Percentiles rank a stretch among this genome's conserved stretches.
Evolutionary conservation across 163 green algal genomes (phyloP).

Genomic region (Coccomyxa subellipsoidea): DNA sequence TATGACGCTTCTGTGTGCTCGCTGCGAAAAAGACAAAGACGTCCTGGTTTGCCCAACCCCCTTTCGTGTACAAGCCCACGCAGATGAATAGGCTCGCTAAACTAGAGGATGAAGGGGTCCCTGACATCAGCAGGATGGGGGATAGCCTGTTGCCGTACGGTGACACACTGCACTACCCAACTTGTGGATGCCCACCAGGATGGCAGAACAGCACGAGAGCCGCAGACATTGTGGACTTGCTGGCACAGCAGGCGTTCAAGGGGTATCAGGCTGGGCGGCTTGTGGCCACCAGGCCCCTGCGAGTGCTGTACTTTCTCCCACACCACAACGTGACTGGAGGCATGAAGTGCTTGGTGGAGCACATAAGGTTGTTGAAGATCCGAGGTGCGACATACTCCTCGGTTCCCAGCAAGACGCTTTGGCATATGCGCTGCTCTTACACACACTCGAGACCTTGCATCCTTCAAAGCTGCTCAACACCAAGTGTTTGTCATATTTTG

Average conservation of each 20-base stretch:
- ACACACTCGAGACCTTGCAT: background rate
- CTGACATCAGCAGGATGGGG: background rate
- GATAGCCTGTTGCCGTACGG: slow-evolving; percentile 30
- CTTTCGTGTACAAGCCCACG: background rate
- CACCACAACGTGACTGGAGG: slow-evolving; percentile 63
- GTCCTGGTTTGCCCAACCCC: background rate
- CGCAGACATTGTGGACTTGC: slow-evolving; percentile 38
- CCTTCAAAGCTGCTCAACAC: background rate
- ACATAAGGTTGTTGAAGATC: slow-evolving; percentile 48
- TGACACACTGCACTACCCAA: slow-evolving; percentile 39
- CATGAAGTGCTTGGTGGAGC: slow-evolving; percentile 67
- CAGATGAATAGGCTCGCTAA: background rate
- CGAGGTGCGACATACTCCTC: background rate
- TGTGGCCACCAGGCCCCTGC: slow-evolving; percentile 14
- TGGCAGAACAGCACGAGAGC: slow-evolving; percentile 28
- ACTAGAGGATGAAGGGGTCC: background rate
- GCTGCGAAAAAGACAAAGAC: background rate
- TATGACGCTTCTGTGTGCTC: background rate
- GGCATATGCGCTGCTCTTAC: background rate
- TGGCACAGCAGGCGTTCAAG: slow-evolving; percentile 23
- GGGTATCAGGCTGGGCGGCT: slow-evolving; percentile 17
- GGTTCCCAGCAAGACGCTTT: background rate
- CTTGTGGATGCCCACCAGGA: slow-evolving; percentile 40
- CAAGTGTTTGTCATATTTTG: background rate
- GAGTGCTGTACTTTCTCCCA: slow-evolving; percentile 35